Evolutionary conservation across 345 rosid species (phyloP).

Genomic region (Sonneratia caseolaris): DNA sequence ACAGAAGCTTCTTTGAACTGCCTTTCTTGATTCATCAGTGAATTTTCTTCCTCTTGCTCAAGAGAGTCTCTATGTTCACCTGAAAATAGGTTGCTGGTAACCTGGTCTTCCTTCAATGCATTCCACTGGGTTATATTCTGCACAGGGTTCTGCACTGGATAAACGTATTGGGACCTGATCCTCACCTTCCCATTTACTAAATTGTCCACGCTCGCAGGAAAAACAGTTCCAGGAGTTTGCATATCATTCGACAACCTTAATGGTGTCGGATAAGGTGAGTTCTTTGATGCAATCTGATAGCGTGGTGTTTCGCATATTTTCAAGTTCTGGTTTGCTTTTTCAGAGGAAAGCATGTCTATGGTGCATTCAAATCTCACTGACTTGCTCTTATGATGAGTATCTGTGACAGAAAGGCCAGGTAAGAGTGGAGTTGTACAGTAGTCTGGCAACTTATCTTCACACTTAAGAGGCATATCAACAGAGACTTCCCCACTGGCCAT

Average conservation of each 20-base stretch:
- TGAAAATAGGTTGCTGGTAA: conserved; percentile 16
- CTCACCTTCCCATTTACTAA: conserved; percentile 37
- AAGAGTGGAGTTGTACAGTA: conserved; percentile 12
- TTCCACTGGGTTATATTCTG: conserved; percentile 39
- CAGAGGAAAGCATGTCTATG: conserved; percentile 30
- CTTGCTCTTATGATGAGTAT: conserved; percentile 32
- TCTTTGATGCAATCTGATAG: conserved; percentile 20
- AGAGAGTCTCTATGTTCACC: conserved; percentile 20
- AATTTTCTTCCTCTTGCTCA: conserved; percentile 27
- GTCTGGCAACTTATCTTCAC: conserved; percentile 12
- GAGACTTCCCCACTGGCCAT: conserved; percentile 30
- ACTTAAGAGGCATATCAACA: conserved; percentile 17
- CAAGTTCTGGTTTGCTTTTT: conserved; percentile 22
- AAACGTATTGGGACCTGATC: conserved; percentile 71
- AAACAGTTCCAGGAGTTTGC: conserved; percentile 97
- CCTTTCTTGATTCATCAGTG: conserved; percentile 17
- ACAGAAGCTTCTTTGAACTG: conserved; percentile 20
- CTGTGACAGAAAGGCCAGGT: conserved; percentile 21
- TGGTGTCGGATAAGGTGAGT: conserved; percentile 61
- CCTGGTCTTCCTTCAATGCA: conserved; percentile 22
- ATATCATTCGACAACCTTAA: conserved; percentile 71
- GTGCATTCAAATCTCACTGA: conserved; percentile 40
- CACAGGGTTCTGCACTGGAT: conserved; percentile 40
- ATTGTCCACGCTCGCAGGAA: conserved; percentile 41
- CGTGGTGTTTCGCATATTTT: conserved; percentile 23